Evolutionary conservation across 148 eudicot genomes (phyloP).

Genomic region (Euryodendron excelsum): DNA sequence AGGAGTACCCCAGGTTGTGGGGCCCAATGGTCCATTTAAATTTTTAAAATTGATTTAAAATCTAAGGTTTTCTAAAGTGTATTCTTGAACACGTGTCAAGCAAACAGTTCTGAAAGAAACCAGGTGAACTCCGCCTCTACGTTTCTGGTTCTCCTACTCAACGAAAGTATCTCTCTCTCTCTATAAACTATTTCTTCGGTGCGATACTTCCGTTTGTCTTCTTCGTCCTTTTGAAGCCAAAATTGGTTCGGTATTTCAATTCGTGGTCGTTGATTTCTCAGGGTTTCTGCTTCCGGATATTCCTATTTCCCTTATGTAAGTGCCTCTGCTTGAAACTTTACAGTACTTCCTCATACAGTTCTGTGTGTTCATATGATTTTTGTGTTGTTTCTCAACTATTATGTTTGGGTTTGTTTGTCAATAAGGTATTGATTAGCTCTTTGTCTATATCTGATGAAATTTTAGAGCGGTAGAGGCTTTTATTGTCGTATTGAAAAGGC

Average conservation of each 20-base stretch:
- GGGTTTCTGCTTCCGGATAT: conserved; percentile 8
- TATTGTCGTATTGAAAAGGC: background rate
- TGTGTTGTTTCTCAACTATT: background rate
- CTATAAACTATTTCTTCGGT: background rate
- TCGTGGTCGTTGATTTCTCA: background rate
- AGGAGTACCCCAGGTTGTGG: no score
- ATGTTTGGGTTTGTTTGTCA: background rate
- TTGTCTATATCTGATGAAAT: background rate
- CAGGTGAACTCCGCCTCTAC: conserved; percentile 21
- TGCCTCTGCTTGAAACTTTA: background rate
- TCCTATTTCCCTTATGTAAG: background rate
- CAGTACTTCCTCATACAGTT: no score
- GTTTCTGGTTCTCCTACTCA: conserved; percentile 24
- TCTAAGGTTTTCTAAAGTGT: background rate
- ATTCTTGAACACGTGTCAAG: conserved; percentile 19
- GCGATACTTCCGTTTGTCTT: background rate
- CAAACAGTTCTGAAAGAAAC: conserved; percentile 5
- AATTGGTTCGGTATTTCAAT: background rate
- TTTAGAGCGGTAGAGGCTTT: conserved; percentile 1
- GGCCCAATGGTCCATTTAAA: no score
- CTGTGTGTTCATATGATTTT: no score
- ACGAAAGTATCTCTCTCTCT: background rate
- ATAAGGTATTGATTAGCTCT: background rate
- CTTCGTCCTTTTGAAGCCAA: background rate
- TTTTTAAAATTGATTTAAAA: no score